These are phyloP conservation scores for Penicillium ochrochloron DNA, from an alignment of 495 filamentous ascomycete species.

Conservation along the genomic window DNA sequence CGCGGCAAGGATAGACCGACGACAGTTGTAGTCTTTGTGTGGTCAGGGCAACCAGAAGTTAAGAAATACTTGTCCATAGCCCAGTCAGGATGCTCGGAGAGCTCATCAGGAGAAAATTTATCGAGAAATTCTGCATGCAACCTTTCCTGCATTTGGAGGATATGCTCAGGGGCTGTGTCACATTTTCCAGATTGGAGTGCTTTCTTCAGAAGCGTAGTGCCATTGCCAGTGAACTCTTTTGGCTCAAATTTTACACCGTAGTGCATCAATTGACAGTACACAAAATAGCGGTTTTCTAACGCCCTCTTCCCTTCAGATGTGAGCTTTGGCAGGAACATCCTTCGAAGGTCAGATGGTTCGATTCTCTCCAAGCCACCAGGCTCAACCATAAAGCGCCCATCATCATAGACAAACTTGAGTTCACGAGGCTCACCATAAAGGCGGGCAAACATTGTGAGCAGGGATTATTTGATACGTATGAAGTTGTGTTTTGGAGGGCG, in stretches of 20 bases:
- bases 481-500: neutral
- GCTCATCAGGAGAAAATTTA: neutral
- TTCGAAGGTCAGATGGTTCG: neutral
- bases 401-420: neutral
- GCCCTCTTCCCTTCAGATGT: neutral
- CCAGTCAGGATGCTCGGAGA: neutral
- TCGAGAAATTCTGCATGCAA: neutral
- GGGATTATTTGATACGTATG: neutral
- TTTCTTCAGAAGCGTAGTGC: neutral
- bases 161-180: neutral
- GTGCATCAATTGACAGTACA: neutral
- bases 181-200: slow-evolving; percentile 3
- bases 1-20: neutral
- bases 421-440: neutral
- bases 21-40: neutral
- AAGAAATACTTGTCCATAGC: slow-evolving; percentile 2
- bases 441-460: neutral
- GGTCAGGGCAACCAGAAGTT: neutral
- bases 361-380: neutral
- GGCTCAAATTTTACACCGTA: neutral
- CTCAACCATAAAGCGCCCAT: slow-evolving; percentile 1
- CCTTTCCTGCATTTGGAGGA: neutral
- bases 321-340: slow-evolving; percentile 9
- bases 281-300: neutral
- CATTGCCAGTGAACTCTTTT: neutral